Conservation (phyloP, 306 rosid species). For the Vigna nakashimae region DNA sequence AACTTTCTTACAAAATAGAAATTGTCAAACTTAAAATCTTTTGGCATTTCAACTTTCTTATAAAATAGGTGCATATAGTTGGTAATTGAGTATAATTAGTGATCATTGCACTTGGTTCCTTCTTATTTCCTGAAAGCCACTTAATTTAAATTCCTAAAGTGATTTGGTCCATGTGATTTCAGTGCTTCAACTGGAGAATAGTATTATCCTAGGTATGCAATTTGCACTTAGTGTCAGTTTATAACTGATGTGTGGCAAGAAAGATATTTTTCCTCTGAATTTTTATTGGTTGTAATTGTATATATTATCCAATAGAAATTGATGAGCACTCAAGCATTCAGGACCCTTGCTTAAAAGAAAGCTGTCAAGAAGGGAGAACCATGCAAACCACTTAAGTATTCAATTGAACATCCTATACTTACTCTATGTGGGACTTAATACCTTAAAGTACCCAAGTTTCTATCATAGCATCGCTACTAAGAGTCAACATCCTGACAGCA, state of each 20-base stretch:
- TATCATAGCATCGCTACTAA: background rate
- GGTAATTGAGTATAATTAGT: constrained; percentile 2
- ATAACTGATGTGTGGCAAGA: background rate
- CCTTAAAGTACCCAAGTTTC: background rate
- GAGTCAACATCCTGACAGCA: background rate
- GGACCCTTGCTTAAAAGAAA: background rate
- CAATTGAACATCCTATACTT: background rate
- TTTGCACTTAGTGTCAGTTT: constrained; percentile 11
- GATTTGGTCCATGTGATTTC: constrained; percentile 24
- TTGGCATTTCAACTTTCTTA: constrained; percentile 5
- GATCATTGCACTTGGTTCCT: constrained; percentile 8
- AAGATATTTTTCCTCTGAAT: constrained; percentile 9
- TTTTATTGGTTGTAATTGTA: constrained; percentile 1
- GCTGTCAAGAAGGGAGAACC: background rate
- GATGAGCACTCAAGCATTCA: background rate
- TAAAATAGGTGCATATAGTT: constrained; percentile 11
- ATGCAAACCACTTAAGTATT: background rate
- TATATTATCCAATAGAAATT: background rate
- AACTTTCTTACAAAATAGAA: background rate
- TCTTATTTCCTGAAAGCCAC: constrained; percentile 19
- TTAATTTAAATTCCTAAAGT: background rate
- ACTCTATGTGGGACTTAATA: background rate
- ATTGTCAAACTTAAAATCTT: constrained; percentile 20
- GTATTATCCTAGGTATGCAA: constrained; percentile 1
- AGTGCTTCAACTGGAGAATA: constrained; percentile 10